Evolutionary conservation across 768 basidiomycete species (phyloP), one percentile per base, ranked within the genome.

Genomic region (Rubroboletus pulcherrimus): DNA sequence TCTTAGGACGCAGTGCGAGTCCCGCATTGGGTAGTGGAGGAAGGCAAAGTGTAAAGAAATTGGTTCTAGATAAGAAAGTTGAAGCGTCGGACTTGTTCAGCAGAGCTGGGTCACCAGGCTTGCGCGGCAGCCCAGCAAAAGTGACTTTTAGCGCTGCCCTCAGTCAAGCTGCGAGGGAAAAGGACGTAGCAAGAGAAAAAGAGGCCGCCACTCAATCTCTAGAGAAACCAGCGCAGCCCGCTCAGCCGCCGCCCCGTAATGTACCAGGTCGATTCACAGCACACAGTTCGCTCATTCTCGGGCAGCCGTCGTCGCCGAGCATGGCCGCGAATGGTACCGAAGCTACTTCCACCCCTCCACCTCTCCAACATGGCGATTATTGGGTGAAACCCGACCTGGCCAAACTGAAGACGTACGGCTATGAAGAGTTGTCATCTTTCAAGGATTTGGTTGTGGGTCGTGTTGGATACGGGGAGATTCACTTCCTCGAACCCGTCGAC

Each of bases 11-110:
- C 9, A 82, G 81, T 53, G 74, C 80, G 10, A 85, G 82, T 59
- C 84, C 86, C 1, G 76, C 83, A 5, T 70, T 91, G 47, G 89
- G 89, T 7, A 87, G 81, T 63, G 89, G 83, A 41, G 77, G 73
- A 55, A 78, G 86, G 52, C 83, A 87, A 55, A 96, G 92, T 66
- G 91, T 96, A 55, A 98, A 98, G 77, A 96, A 96, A 67, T 80
- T 98, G 55, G 86, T 93, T 37, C 69, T 97, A 58, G 89, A 93
- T 66, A 93, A 90, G 73, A 92, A 87, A 67, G 76, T 91, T 15
- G 87, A 90, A 49, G 80, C 89, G 29, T 74, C 81, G 26, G 87
- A 92, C 58, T 64, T 92, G 49, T 87, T 91, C 64, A 78, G 81
- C 38, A 75, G 77, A 50, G 68, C 73, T 19, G 74, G 77, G 21